phyloP scores from a whole-genome alignment of 768 basidiomycete genomes.

The Sporobolomyces roseus region DNA sequence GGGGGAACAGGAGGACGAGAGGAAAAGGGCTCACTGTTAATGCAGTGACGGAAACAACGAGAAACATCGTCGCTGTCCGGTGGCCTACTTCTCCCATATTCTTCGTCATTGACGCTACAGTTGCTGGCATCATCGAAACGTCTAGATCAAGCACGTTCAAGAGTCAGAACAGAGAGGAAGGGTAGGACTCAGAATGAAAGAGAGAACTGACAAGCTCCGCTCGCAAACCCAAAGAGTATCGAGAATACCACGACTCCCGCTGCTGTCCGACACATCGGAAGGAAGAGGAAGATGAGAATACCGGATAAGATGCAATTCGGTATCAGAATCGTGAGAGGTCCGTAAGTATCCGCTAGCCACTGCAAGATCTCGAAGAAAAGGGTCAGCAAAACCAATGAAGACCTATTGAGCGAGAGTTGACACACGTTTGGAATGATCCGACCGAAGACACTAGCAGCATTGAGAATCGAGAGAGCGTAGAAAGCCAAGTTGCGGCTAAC shows the following conservation, averaged over 20 bases:
- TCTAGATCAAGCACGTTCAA: no score
- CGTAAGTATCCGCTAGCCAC: constrained; percentile 43
- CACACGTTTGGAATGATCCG: constrained; percentile 56
- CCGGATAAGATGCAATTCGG: constrained; percentile 36
- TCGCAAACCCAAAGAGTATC: constrained; percentile 47
- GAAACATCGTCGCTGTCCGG: constrained; percentile 44
- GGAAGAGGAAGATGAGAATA: constrained; percentile 42
- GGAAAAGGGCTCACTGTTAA: constrained; percentile 32
- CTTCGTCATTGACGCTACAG: constrained; percentile 42
- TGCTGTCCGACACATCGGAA: constrained; percentile 38
- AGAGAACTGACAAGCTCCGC: no score
- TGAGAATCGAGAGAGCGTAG: constrained; percentile 58
- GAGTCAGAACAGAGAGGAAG: no score
- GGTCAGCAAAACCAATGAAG: constrained; percentile 55
- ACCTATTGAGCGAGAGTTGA: background rate
- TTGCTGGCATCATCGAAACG: constrained; percentile 36
- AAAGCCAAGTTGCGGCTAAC: constrained; percentile 20
- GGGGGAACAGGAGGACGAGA: background rate
- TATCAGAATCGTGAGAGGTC: constrained; percentile 39
- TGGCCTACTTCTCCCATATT: constrained; percentile 45
- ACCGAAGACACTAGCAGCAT: constrained; percentile 63
- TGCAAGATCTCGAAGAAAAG: constrained; percentile 53
- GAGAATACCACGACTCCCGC: constrained; percentile 45
- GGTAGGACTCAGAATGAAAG: no score
- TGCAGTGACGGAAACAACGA: constrained; percentile 43